A percentile compares a stretch with the other conserved stretches of the same genome.
phyloP scores from a whole-genome alignment of 1,284 basidiomycete genomes.

The Moesziomyces sp. region DNA sequence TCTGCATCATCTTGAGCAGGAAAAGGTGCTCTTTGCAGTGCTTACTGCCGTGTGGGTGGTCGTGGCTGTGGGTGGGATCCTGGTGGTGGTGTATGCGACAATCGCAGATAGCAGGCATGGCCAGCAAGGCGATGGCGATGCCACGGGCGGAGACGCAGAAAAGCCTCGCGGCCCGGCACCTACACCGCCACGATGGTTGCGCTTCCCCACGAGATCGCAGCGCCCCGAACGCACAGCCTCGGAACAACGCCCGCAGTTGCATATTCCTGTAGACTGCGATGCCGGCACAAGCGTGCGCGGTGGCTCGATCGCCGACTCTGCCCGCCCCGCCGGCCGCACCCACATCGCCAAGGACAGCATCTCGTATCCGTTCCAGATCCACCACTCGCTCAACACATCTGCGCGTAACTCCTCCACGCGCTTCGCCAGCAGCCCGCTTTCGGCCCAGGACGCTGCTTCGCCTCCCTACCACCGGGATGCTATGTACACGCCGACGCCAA shows the following conservation, averaged over 20 bases:
- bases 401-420: not conserved
- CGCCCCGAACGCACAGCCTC: not conserved
- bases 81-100: conserved; percentile 72
- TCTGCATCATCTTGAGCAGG: conserved; percentile 77
- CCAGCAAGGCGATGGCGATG: not conserved
- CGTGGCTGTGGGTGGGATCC: conserved; percentile 78
- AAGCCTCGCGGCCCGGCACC: conserved; percentile 9
- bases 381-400: conserved; percentile 9
- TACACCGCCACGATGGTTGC: not conserved
- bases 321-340: not conserved
- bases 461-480: not conserved
- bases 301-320: conserved; percentile 4
- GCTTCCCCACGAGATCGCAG: not conserved
- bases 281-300: not conserved
- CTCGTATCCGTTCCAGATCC: conserved; percentile 40
- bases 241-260: not conserved
- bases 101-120: conserved; percentile 2
- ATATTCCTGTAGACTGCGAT: not conserved
- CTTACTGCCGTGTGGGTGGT: conserved; percentile 83
- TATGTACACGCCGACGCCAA: not conserved
- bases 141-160: not conserved
- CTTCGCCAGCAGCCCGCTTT: not conserved
- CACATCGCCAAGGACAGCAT: conserved; percentile 35
- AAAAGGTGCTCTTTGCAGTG: conserved; percentile 82
- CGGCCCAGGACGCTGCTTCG: conserved; percentile 16